Percentiles rank a stretch among this genome's conserved stretches.
Evolutionary conservation across 73 alveolate genomes (phyloP).

Genomic region (Paramecium pentaurelia): DNA sequence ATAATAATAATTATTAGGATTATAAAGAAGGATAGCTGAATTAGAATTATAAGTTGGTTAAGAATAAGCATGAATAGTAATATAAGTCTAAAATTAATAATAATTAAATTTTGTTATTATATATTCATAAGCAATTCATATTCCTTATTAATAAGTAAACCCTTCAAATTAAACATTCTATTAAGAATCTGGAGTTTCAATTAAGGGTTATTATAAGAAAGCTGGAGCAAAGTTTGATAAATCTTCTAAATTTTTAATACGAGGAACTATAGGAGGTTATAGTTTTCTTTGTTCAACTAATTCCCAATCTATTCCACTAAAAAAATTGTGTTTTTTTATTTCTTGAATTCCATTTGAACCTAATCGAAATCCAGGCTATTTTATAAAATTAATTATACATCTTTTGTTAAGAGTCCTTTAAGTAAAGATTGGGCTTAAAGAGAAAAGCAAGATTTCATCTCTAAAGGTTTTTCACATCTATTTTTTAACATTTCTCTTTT

Average conservation of each 20-base stretch:
- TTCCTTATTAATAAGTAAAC: background rate
- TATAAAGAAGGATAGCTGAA: slow-evolving; percentile 87
- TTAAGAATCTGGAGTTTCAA: slow-evolving; percentile 13
- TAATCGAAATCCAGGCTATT: slow-evolving; percentile 45
- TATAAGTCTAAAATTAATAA: background rate
- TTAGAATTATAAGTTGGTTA: slow-evolving; percentile 83
- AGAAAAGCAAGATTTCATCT: slow-evolving; percentile 39
- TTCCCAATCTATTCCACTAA: slow-evolving; percentile 60
- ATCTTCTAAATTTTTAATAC: slow-evolving; percentile 52
- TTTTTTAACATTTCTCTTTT: slow-evolving; percentile 47
- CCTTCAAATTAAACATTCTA: background rate
- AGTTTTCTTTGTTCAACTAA: slow-evolving; percentile 65
- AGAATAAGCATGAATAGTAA: slow-evolving; percentile 57
- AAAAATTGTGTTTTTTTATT: slow-evolving; percentile 59
- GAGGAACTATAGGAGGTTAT: slow-evolving; percentile 83
- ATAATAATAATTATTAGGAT: slow-evolving; percentile 74
- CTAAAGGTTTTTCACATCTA: slow-evolving; percentile 51
- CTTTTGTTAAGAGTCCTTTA: background rate
- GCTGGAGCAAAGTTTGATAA: slow-evolving; percentile 14
- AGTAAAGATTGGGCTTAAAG: slow-evolving; percentile 13
- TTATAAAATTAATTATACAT: background rate
- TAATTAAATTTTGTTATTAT: background rate
- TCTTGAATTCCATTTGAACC: slow-evolving; percentile 58
- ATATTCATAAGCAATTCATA: background rate
- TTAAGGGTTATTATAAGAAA: background rate